These are phyloP conservation scores for Nitzschia palea DNA, from an alignment of 108 stramenopile genomes.

Conservation along the genomic window DNA sequence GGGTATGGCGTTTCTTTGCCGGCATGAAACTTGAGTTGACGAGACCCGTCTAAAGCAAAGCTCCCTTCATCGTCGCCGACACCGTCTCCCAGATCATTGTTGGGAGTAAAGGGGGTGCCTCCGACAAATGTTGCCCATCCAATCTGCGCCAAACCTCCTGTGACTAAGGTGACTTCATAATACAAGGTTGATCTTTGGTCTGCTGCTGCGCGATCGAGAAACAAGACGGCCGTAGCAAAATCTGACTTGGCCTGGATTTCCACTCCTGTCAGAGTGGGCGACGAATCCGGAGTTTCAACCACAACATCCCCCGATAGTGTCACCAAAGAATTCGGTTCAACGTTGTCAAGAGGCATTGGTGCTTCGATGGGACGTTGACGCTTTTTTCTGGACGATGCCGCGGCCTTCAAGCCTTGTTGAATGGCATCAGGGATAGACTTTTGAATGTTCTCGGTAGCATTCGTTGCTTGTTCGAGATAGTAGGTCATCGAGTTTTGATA, in stretches of 20 bases:
- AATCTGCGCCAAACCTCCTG: slow-evolving; percentile 79
- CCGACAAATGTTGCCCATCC: slow-evolving; percentile 67
- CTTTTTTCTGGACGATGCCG: slow-evolving; percentile 23
- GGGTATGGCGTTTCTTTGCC: slow-evolving; percentile 59
- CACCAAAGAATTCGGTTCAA: slow-evolving; percentile 47
- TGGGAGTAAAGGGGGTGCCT: slow-evolving; percentile 48
- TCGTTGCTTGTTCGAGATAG: slow-evolving; percentile 55
- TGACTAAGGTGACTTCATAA: slow-evolving; percentile 70
- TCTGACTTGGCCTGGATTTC: slow-evolving; percentile 81
- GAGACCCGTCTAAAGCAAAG: slow-evolving; percentile 78
- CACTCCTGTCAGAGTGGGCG: slow-evolving; percentile 8
- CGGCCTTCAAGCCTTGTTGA: slow-evolving; percentile 47
- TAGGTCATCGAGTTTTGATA: slow-evolving; percentile 52
- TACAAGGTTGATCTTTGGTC: slow-evolving; percentile 30
- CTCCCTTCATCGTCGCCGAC: slow-evolving; percentile 77
- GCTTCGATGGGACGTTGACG: slow-evolving; percentile 9
- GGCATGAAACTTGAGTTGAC: slow-evolving; percentile 60
- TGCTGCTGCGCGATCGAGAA: slow-evolving; percentile 30
- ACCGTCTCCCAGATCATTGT: slow-evolving; percentile 79
- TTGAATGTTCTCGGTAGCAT: slow-evolving; percentile 32
- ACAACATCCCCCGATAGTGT: slow-evolving; percentile 70
- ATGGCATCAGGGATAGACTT: slow-evolving; percentile 50
- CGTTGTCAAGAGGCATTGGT: slow-evolving; percentile 3
- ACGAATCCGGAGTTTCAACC: slow-evolving; percentile 26
- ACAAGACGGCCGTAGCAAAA: slow-evolving; percentile 72